Evolutionary conservation across 2,329 filamentous ascomycete genomes (phyloP), one percentile per base, ranked within the genome.

Genomic region (Grosmannia penicillata): DNA sequence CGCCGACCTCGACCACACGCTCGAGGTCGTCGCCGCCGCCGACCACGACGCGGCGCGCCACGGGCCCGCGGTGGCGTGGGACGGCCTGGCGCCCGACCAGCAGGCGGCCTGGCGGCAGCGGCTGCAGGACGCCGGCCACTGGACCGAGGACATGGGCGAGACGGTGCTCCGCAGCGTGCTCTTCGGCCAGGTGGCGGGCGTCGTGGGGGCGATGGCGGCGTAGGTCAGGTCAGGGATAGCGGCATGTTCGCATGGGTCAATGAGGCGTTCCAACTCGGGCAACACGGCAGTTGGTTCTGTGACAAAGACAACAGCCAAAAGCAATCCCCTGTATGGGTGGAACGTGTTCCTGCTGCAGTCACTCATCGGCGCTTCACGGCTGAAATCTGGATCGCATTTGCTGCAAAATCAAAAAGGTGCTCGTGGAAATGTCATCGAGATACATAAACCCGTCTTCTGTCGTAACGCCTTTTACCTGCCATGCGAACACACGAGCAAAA

Each of bases 101-200:
- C 72, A 72, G 53, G 59, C 64, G 37, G 60, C 63, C 15, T 93
- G 85, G 85, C 84, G 75, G 59, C 57, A 70, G 47, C 72, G 68
- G 51, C 65, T 93, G 26, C 63, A 65, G 39, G 66, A 77, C 39
- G 77, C 82, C 1, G 84, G 84, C 0, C 73, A 85, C 46, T 93
- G 83, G 84, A 72, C 72, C n/a, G 75, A 78, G 52, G 67, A 73
- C 27, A 82, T 89, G 65, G 82, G 82, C 3, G 83, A 89, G 61
- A 68, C 65, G 9, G 72, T 91, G 23, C 70, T 93, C 48, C 75
- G 78, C 57, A 81, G 82, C 3, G 71, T 93, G 24, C 61, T 93
- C 45, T 93, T 93, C 58, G 72, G 76, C 17, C 72, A 85, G 57
- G 64, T 83, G 46, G 80, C 71, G 1, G 78, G 72, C 3, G 60